Evolutionary conservation across 2,329 filamentous ascomycete genomes (phyloP), one percentile per base, ranked within the genome.

Genomic region (Trichoderma lentiforme): DNA sequence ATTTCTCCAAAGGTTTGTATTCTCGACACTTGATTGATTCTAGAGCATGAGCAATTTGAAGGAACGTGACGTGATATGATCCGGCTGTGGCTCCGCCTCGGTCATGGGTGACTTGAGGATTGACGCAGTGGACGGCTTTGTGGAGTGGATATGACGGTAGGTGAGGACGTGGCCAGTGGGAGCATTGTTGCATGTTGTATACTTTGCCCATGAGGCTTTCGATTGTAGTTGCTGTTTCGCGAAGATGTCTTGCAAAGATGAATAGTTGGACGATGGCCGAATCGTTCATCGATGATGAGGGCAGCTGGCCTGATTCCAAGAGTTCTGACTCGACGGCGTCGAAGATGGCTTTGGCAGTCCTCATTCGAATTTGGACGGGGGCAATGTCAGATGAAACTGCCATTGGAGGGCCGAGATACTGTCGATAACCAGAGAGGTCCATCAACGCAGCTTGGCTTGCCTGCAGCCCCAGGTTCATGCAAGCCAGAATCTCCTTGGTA

Each of bases 71-170:
- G 56, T 84, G 83, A 73, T 86, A 86, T 75, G 81, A 80, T 76
- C 86, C 86, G 6, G 87, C 87, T 5, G 87, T 88, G 24, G 88
- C 82, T 28, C 87, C 87, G 21, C 88, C 88, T 73, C 87, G 82
- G 75, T 90, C 88, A 74, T 90, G 88, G 36, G 87, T 82, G 5
- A 89, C 87, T 74, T 89, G 87, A 3, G 84, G 82, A 75, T 89
- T 89, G 6, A 85, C 85, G 39, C 87, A 81, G 74, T 87, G 84
- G 2, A 89, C 70, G 5, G 86, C 82, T 75, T 89, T 89, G 58
- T 76, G 75, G n/a, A 86, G 81, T 0, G 87, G 86, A 73, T 89
- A 89, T 0, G 84, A 86, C 4, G 88, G 87, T 1, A 85, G 77
- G 71, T 87, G 83, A 12, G 88, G 74, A 5, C 80, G 81, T 71